A percentile compares a stretch with the other conserved stretches of the same genome.
Evolutionary conservation across 176 grass and related monocot genomes (phyloP).

Genomic region (Triticum turgidum): DNA sequence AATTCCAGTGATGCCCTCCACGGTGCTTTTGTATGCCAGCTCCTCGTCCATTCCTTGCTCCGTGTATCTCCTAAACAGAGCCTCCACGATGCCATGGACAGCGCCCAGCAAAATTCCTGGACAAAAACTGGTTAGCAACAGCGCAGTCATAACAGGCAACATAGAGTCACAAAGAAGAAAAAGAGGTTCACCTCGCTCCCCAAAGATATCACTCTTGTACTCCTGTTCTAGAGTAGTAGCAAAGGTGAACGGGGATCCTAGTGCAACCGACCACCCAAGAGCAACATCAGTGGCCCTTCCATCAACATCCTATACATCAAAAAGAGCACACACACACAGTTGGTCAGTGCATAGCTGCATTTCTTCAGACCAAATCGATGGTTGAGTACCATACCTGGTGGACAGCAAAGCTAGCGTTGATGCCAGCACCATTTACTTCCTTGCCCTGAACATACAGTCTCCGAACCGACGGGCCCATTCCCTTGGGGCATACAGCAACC

Average conservation of each 20-base stretch:
- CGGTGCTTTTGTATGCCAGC: constrained; percentile 66
- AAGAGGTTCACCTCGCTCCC: constrained; percentile 57
- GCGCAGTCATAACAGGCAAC: neutral
- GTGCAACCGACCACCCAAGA: constrained; percentile 79
- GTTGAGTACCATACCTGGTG: constrained; percentile 53
- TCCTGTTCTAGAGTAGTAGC: constrained; percentile 71
- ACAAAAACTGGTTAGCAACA: constrained; percentile 3
- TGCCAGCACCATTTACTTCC: constrained; percentile 84
- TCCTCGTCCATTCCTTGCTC: constrained; percentile 77
- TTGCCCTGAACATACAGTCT: constrained; percentile 85
- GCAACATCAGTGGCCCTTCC: constrained; percentile 84
- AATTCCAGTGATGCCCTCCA: constrained; percentile 79
- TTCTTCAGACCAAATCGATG: neutral
- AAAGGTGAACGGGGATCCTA: constrained; percentile 84
- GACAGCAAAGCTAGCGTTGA: constrained; percentile 82
- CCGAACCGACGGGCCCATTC: constrained; percentile 78
- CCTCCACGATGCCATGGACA: constrained; percentile 74
- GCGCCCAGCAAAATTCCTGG: constrained; percentile 75
- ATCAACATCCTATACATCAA: constrained; percentile 69
- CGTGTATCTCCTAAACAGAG: constrained; percentile 71
- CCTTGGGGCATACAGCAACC: constrained; percentile 80
- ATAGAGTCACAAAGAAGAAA: neutral
- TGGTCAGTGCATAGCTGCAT: neutral
- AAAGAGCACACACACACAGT: neutral
- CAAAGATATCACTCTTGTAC: constrained; percentile 88